These are phyloP conservation scores for Globisporangium middletonii DNA, from an alignment of 352 stramenopile genomes.

Conservation along the genomic window DNA sequence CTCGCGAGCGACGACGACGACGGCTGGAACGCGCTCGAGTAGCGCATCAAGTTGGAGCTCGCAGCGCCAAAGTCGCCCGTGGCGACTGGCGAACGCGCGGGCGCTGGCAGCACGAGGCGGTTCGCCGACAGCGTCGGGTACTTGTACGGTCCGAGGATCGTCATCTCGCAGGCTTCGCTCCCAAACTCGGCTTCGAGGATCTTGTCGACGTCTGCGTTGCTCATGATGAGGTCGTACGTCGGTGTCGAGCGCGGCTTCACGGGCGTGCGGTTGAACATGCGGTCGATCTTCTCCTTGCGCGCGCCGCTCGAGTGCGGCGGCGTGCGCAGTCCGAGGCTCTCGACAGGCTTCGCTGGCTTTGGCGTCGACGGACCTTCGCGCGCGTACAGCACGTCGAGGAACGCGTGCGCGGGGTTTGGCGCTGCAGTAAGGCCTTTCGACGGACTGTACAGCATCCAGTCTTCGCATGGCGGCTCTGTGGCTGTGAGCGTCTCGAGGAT, in stretches of 20 bases:
- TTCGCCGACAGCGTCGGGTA: conserved; percentile 19
- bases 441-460: conserved; percentile 35
- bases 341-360: not conserved
- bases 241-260: conserved; percentile 6
- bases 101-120: not conserved
- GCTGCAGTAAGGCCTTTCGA: conserved; percentile 3
- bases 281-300: conserved; percentile 15
- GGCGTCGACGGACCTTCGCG: not conserved
- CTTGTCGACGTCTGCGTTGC: conserved; percentile 19
- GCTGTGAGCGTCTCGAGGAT: conserved; percentile 36
- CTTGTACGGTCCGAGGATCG: conserved; percentile 22
- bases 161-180: conserved; percentile 16
- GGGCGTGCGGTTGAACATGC: conserved; percentile 17
- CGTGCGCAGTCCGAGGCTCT: not conserved
- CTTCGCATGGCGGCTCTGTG: conserved; percentile 27
- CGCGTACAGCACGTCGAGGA: conserved; percentile 20
- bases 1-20: not conserved
- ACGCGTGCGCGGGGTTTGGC: conserved; percentile 1
- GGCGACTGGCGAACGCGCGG: conserved; percentile 12
- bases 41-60: conserved; percentile 1
- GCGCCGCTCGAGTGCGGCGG: conserved; percentile 5
- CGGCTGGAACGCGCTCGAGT: conserved; percentile 3
- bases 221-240: conserved; percentile 24
- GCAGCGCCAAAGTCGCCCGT: conserved; percentile 1
- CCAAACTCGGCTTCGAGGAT: conserved; percentile 27